phyloP scores from a whole-genome alignment of 208 protist species.

The Acanthamoeba royreba region DNA sequence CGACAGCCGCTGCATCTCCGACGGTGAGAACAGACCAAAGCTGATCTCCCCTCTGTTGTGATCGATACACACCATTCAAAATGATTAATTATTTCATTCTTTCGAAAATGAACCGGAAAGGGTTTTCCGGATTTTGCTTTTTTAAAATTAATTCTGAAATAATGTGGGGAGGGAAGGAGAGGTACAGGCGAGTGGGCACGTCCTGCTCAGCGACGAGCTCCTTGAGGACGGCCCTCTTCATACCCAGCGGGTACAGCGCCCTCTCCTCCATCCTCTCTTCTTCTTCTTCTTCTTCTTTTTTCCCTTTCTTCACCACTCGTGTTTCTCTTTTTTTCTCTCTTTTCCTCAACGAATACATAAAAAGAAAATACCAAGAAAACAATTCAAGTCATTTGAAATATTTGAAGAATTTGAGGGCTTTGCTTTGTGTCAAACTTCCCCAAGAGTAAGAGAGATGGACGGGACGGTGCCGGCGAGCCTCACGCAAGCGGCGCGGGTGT shows the following conservation, averaged over 20 bases:
- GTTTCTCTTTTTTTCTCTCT: not conserved
- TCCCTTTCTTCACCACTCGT: not conserved
- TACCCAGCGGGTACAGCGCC: not conserved
- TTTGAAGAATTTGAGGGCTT: no score
- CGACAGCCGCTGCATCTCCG: slow-evolving; percentile 84
- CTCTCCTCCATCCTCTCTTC: not conserved
- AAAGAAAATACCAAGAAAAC: no score
- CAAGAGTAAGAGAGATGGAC: no score
- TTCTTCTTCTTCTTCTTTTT: not conserved
- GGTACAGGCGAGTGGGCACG: not conserved
- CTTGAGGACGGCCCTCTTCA: not conserved
- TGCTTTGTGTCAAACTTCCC: no score
- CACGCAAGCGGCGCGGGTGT: no score
- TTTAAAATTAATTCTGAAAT: not conserved
- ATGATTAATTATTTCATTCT: not conserved
- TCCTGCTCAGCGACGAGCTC: not conserved
- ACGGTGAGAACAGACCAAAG: slow-evolving; percentile 87
- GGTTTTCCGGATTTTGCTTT: not conserved
- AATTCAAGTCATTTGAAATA: no score
- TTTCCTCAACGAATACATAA: no score
- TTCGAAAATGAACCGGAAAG: not conserved
- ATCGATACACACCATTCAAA: no score
- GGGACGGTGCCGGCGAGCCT: no score
- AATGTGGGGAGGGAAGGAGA: not conserved
- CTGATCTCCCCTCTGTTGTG: slow-evolving; percentile 68